phyloP scores from a whole-genome alignment of 352 stramenopile species.

The Pythium phragmiticola region DNA sequence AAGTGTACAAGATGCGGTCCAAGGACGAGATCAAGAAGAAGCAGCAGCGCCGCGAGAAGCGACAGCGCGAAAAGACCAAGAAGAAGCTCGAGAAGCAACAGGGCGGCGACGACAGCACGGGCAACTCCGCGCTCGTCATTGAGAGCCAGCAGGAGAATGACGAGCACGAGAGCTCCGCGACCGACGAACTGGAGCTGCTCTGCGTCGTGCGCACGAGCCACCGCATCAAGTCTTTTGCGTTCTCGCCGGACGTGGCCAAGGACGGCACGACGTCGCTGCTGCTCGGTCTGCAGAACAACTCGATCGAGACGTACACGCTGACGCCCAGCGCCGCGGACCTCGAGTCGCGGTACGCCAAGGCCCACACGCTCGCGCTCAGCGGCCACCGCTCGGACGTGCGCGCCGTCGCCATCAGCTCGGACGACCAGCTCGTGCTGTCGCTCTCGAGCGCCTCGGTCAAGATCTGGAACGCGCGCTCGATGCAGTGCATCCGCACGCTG shows the following conservation, averaged over 20 bases:
- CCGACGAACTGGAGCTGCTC: constrained; percentile 84
- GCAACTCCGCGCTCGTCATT: constrained; percentile 12
- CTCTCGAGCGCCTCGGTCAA: constrained; percentile 87
- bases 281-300: constrained; percentile 91
- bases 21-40: constrained; percentile 91
- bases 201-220: constrained; percentile 83
- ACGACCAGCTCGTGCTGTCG: constrained; percentile 90
- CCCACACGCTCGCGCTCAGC: constrained; percentile 69
- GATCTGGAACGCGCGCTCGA: constrained; percentile 91
- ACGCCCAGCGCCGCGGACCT: constrained; percentile 54
- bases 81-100: constrained; percentile 60
- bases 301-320: constrained; percentile 86
- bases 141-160: constrained; percentile 42
- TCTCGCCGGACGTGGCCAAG: constrained; percentile 80
- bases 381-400: constrained; percentile 93
- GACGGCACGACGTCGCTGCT: constrained; percentile 82
- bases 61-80: constrained; percentile 85
- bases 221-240: constrained; percentile 87
- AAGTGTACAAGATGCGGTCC: constrained; percentile 88
- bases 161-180: constrained; percentile 60
- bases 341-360: constrained; percentile 63
- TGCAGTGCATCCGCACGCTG: constrained; percentile 91
- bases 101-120: constrained; percentile 16
- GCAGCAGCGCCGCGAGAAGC: constrained; percentile 86
- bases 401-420: constrained; percentile 80